Evolutionary conservation across 495 filamentous ascomycete species (phyloP), one percentile per base, ranked within the genome.

Genomic region (Bryoglossum gracile): DNA sequence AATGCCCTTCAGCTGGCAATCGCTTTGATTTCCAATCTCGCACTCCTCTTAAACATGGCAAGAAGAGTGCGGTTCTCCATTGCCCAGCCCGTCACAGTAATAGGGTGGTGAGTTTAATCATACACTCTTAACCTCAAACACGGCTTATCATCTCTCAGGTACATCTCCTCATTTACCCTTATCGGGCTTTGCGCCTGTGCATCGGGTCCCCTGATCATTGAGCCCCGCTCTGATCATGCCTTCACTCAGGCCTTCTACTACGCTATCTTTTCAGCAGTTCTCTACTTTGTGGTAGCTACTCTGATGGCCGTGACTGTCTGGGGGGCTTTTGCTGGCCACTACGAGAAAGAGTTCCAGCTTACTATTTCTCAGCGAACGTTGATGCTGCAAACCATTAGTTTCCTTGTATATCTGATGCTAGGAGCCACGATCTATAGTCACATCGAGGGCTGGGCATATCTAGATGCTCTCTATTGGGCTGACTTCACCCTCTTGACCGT

Each of bases 401-500:
- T 94, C 61, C 70, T 86, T 37, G 65, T 82, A 6, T 94, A 92
- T 55, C 71, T 94, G 8, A 74, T 89, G 2, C 55, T 84, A 10
- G 88, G 89, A 4, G 78, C 88, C 1, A 65, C 82, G 13, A 68
- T 92, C 1, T 95, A 83, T 58, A 74, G 74, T 6, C 70, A 70
- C 8, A 66, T 94, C 28, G 89, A 95, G 64, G 73, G 70, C 5
- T 95, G 89, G 89, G 58, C 67, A 17, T 94, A 81, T 55, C 72
- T 89, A 1, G 86, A 94, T 61, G 75, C 82, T 0, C 68, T 95
- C 0, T 95, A 88, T 56, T 95, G 82, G 77, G 82, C 87, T 0
- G 81, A 91, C 54, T 84, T 83, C 45, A 95, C 89, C 0, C 66
- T 94, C 8, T 80, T 95, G 42, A 95, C 89, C 0, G 75, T 95